Conservation (phyloP, 306 rosid species). For the Hippophae rhamnoides region DNA sequence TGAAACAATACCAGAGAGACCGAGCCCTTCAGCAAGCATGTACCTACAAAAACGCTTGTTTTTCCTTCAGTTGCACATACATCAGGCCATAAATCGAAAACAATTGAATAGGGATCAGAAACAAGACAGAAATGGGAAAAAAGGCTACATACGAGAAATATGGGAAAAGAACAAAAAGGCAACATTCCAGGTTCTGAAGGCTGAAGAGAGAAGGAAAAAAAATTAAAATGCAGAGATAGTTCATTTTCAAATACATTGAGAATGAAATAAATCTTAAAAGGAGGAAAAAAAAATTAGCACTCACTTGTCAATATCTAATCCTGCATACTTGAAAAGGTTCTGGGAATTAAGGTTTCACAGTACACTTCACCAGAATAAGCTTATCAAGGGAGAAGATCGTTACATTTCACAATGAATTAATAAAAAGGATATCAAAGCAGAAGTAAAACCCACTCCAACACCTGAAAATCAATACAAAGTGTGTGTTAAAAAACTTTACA, state of each 20-base stretch:
- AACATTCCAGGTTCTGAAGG: constrained; percentile 96
- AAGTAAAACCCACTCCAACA: constrained; percentile 92
- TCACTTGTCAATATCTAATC: constrained; percentile 95
- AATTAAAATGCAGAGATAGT: constrained; percentile 17
- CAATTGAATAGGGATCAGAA: constrained; percentile 8
- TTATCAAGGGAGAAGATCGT: constrained; percentile 9
- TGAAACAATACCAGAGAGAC: constrained; percentile 93
- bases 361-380: neutral
- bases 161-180: constrained; percentile 96
- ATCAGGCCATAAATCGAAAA: constrained; percentile 1
- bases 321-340: constrained; percentile 98
- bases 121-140: constrained; percentile 15
- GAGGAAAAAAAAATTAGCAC: constrained; percentile 23
- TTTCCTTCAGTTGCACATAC: constrained; percentile 15
- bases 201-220: constrained; percentile 34
- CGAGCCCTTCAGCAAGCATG: constrained; percentile 97
- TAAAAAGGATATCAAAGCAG: constrained; percentile 95
- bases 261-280: constrained; percentile 11
- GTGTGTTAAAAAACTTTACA: constrained; percentile 20
- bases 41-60: constrained; percentile 39
- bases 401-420: constrained; percentile 15
- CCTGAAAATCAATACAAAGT: constrained; percentile 49
- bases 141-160: constrained; percentile 81
- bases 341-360: constrained; percentile 61
- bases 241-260: constrained; percentile 14